Conservation (phyloP, 2,329 filamentous ascomycete species). For the Onygenales sp. region DNA sequence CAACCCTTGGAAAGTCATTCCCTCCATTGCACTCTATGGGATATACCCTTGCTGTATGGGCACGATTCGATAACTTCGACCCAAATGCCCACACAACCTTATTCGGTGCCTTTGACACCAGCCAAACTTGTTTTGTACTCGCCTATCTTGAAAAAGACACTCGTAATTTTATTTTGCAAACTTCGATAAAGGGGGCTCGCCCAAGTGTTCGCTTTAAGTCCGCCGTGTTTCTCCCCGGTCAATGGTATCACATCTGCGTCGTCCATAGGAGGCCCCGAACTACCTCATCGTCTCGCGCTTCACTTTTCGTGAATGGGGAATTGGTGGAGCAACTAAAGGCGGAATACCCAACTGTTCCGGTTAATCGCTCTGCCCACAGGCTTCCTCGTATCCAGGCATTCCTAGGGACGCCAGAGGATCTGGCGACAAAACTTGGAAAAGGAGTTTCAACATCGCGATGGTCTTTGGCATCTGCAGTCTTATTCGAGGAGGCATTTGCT, state of each 20-base stretch:
- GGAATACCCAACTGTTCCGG: constrained; percentile 71
- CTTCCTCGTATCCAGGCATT: constrained; percentile 71
- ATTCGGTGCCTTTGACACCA: constrained; percentile 88
- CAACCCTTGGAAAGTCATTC: constrained; percentile 75
- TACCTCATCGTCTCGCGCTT: constrained; percentile 67
- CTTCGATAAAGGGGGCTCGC: constrained; percentile 73
- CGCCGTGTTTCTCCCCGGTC: constrained; percentile 60
- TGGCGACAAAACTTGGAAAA: constrained; percentile 65
- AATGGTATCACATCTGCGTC: constrained; percentile 89
- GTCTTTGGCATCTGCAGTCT: constrained; percentile 80
- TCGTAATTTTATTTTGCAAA: constrained; percentile 89
- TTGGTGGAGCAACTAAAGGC: constrained; percentile 89
- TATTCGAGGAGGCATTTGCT: constrained; percentile 79
- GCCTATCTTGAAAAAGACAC: constrained; percentile 92
- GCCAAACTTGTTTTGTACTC: constrained; percentile 86
- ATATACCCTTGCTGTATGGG: constrained; percentile 86
- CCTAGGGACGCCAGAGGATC: constrained; percentile 79
- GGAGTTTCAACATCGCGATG: constrained; percentile 69
- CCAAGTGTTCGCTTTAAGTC: constrained; percentile 93
- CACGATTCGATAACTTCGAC: constrained; percentile 82
- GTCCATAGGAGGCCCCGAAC: constrained; percentile 73
- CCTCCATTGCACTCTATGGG: constrained; percentile 69
- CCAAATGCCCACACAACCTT: constrained; percentile 79
- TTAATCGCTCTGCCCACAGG: constrained; percentile 45
- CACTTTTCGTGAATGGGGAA: constrained; percentile 84